Conservation (phyloP, 495 filamentous ascomycete genomes). For the Rusavskia elegans region DNA sequence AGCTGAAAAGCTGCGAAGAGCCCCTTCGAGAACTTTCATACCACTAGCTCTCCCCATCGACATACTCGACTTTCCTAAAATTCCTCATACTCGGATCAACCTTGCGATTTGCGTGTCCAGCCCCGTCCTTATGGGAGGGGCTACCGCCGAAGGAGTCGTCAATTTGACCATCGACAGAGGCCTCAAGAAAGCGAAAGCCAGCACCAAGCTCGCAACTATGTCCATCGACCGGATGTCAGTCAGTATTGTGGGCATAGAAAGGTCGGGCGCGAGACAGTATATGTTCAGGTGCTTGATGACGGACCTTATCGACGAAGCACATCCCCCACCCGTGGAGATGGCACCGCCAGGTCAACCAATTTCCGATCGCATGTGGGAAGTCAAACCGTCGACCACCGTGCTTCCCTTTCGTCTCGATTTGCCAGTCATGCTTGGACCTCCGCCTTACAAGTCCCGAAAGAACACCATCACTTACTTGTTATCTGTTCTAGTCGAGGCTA, state of each 20-base stretch:
- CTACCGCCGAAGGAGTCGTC: conserved; percentile 23
- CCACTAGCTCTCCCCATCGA: conserved; percentile 20
- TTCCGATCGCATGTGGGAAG: conserved; percentile 27
- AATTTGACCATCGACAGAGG: conserved; percentile 21
- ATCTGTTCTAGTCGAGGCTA: conserved; percentile 21
- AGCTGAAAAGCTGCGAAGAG: conserved; percentile 2
- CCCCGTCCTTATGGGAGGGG: conserved; percentile 26
- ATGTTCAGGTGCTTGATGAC: conserved; percentile 34
- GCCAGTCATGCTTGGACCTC: conserved; percentile 37
- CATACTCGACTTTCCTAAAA: conserved; percentile 20
- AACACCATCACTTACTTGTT: conserved; percentile 36
- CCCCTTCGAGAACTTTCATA: conserved; percentile 23
- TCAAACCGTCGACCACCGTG: conserved; percentile 25
- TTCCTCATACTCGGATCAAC: conserved; percentile 19
- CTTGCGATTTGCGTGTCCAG: conserved; percentile 19
- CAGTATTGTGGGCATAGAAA: conserved; percentile 35
- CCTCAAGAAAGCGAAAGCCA: conserved; percentile 9
- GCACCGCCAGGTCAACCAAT: conserved; percentile 21
- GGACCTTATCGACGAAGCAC: conserved; percentile 32
- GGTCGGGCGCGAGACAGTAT: conserved; percentile 18
- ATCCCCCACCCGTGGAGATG: conserved; percentile 34
- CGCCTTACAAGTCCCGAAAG: conserved; percentile 34
- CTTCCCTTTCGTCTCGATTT: conserved; percentile 36
- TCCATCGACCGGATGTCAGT: conserved; percentile 28
- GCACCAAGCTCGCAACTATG: conserved; percentile 8